Evolutionary conservation across 2,329 filamentous ascomycete species (phyloP).

Genomic region (Claviceps sp.): DNA sequence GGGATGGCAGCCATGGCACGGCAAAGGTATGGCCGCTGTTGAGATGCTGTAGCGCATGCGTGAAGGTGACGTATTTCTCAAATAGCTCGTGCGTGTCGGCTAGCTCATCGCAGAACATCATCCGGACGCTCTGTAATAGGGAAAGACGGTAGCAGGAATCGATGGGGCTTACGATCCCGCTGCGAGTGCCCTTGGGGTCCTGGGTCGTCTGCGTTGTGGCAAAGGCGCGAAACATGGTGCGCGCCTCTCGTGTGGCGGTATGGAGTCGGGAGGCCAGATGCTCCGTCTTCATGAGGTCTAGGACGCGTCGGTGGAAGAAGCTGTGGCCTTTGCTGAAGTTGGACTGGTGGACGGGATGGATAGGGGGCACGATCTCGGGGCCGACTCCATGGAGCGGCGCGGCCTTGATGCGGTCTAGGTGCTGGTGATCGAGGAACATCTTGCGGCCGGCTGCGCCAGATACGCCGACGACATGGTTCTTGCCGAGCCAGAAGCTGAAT

Average conservation of each 20-base stretch:
- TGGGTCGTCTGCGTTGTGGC: not conserved
- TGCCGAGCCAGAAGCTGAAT: slow-evolving; percentile 9
- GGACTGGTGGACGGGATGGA: not conserved
- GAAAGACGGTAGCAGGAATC: not conserved
- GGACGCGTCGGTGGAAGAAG: slow-evolving; percentile 4
- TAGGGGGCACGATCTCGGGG: not conserved
- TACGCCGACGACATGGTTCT: slow-evolving; percentile 6
- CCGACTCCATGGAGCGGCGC: not conserved
- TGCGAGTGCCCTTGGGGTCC: not conserved
- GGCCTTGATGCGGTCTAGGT: not conserved
- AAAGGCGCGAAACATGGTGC: not conserved
- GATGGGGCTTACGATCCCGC: not conserved
- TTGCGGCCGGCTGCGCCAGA: slow-evolving; percentile 6
- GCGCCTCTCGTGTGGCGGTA: not conserved
- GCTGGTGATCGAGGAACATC: slow-evolving; percentile 5
- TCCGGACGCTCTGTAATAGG: not conserved
- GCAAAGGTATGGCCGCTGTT: not conserved
- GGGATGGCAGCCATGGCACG: not conserved
- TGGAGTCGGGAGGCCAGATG: slow-evolving; percentile 1
- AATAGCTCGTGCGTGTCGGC: not conserved
- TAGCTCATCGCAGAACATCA: slow-evolving; percentile 1
- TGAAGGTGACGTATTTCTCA: not conserved
- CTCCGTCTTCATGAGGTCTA: slow-evolving; percentile 2
- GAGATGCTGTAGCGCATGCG: not conserved
- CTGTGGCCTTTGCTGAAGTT: slow-evolving; percentile 1